Conservation (phyloP, 805 yeast genomes). For the Nakazawaea ishiwadae region DNA sequence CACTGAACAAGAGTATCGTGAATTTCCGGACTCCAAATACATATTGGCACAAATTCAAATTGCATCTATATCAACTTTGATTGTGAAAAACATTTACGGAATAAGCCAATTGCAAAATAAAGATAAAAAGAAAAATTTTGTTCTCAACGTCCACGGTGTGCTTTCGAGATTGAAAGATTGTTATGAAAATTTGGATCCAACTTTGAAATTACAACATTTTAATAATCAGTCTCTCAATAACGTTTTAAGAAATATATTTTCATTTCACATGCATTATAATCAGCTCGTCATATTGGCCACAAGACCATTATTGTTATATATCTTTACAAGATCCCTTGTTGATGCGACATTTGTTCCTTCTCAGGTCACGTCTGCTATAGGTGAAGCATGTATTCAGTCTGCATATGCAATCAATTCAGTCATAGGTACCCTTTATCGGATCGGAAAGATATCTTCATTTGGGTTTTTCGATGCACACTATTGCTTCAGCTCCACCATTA, state of each 20-base stretch:
- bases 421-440: slow-evolving; percentile 5
- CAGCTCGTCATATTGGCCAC: slow-evolving; percentile 12
- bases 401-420: slow-evolving; percentile 11
- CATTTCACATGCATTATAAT: slow-evolving; percentile 13
- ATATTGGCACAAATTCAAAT: slow-evolving; percentile 11
- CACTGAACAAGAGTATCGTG: slow-evolving; percentile 6
- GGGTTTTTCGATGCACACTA: slow-evolving; percentile 14
- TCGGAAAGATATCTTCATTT: slow-evolving; percentile 7
- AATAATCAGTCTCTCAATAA: slow-evolving; percentile 5
- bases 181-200: slow-evolving; percentile 12
- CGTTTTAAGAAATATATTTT: slow-evolving; percentile 10
- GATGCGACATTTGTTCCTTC: slow-evolving; percentile 6
- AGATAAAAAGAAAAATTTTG: slow-evolving; percentile 5
- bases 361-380: slow-evolving; percentile 9
- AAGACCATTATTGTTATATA: slow-evolving; percentile 10
- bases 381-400: slow-evolving; percentile 12
- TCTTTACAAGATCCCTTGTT: slow-evolving; percentile 6
- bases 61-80: slow-evolving; percentile 8
- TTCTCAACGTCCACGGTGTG: slow-evolving; percentile 9
- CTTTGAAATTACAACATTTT: slow-evolving; percentile 7
- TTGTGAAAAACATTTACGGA: slow-evolving; percentile 10
- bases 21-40: slow-evolving; percentile 12
- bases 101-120: slow-evolving; percentile 1
- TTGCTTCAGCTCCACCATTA: slow-evolving; percentile 13
- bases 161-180: slow-evolving; percentile 10